Conservation (phyloP, 306 rosid genomes). For the Acacia crassicarpa region DNA sequence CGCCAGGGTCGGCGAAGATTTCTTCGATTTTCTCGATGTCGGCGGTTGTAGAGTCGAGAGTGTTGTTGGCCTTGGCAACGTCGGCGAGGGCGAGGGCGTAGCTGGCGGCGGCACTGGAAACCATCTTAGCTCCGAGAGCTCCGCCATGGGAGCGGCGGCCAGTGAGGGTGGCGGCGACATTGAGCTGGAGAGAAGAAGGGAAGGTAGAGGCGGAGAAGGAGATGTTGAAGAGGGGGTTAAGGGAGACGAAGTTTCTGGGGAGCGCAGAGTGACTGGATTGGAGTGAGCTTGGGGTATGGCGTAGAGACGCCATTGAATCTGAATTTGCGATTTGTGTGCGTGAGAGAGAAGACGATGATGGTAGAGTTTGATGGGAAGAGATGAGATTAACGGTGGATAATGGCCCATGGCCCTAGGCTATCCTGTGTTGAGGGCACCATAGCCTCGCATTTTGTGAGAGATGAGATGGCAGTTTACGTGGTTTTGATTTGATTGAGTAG, state of each 20-base stretch:
- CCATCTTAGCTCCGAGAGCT: slow-evolving; percentile 56
- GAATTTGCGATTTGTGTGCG: background rate
- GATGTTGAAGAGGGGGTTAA: slow-evolving; percentile 45
- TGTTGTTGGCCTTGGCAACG: slow-evolving; percentile 50
- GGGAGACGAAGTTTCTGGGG: slow-evolving; percentile 36
- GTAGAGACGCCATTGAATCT: slow-evolving; percentile 71
- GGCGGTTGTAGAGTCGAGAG: slow-evolving; percentile 65
- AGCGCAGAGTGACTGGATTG: slow-evolving; percentile 46
- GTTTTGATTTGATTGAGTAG: too few relatives aligned
- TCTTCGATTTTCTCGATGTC: slow-evolving; percentile 78
- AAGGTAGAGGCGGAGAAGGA: slow-evolving; percentile 46
- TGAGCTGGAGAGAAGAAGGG: slow-evolving; percentile 40
- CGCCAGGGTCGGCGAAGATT: slow-evolving; percentile 48
- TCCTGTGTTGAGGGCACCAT: background rate
- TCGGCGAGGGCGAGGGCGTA: slow-evolving; percentile 84
- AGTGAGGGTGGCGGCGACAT: background rate
- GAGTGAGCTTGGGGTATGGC: slow-evolving; percentile 56
- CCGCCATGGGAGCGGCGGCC: slow-evolving; percentile 37
- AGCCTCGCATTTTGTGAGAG: slow-evolving; percentile 32
- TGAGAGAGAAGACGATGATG: background rate
- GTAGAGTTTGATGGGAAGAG: background rate
- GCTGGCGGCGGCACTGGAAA: slow-evolving; percentile 59
- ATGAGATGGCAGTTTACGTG: too few relatives aligned
- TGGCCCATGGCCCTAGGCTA: background rate
- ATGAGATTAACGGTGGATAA: background rate